Percentiles rank a stretch among this genome's conserved stretches.
Evolutionary conservation across 31 red algal genomes (phyloP).

Genomic region (Asparagopsis taxiformis): DNA sequence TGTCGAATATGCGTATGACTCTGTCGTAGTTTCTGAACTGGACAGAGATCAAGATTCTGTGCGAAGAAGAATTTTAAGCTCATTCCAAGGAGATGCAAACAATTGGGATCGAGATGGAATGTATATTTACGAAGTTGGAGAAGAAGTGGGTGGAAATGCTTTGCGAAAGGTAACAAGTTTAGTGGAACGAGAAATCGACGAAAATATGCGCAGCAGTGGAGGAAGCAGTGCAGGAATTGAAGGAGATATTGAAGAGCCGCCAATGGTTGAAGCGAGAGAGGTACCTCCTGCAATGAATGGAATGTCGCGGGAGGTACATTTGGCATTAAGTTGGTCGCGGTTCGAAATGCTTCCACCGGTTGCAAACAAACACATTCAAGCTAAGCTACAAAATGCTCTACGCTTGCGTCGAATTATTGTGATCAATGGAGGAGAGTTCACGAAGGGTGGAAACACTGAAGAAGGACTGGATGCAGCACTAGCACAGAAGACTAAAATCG

Average conservation of each 20-base stretch:
- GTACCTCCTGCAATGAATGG: conserved; percentile 72
- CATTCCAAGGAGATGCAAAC: conserved; percentile 67
- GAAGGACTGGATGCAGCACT: conserved; percentile 33
- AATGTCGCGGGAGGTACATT: conserved; percentile 53
- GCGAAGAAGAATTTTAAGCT: conserved; percentile 44
- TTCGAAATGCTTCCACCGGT: conserved; percentile 61
- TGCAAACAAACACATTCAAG: conserved; percentile 47
- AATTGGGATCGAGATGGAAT: conserved; percentile 60
- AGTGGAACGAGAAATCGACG: conserved; percentile 9
- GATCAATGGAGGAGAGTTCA: conserved; percentile 60
- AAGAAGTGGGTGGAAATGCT: conserved; percentile 53
- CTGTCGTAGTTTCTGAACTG: conserved; percentile 57
- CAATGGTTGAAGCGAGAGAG: conserved; percentile 52
- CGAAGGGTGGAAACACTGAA: conserved; percentile 31
- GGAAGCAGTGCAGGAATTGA: conserved; percentile 4
- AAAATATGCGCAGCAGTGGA: neutral
- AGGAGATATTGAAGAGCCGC: conserved; percentile 48
- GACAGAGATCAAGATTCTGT: conserved; percentile 54
- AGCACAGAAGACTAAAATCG: conserved; percentile 28
- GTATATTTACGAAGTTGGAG: conserved; percentile 72
- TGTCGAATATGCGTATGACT: conserved; percentile 66
- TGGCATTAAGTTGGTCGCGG: conserved; percentile 53
- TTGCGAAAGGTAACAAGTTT: conserved; percentile 56
- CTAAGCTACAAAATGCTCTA: conserved; percentile 35
- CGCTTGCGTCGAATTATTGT: conserved; percentile 41